Evolutionary conservation across 148 eudicot genomes (phyloP).

Genomic region (Rheum nobile): DNA sequence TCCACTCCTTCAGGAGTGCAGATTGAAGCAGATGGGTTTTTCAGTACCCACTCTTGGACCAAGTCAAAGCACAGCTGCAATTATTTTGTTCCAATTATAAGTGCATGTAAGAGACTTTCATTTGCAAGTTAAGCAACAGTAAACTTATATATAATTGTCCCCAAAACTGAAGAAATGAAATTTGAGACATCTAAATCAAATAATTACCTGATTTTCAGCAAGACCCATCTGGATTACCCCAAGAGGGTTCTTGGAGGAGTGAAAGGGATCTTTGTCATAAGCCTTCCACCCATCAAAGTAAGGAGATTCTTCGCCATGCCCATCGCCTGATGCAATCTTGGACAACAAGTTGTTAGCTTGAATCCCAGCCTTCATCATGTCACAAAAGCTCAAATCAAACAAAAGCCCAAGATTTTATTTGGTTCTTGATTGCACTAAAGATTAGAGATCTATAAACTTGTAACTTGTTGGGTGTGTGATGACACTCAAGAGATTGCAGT

Average conservation of each 20-base stretch:
- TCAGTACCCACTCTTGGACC: conserved; percentile 55
- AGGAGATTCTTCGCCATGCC: conserved; percentile 41
- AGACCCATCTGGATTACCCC: conserved; percentile 56
- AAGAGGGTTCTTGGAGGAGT: conserved; percentile 21
- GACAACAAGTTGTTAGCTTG: conserved; percentile 19
- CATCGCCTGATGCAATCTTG: conserved; percentile 27
- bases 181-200: too few species aligned
- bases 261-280: conserved; percentile 35
- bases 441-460: background rate
- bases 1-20: conserved; percentile 49
- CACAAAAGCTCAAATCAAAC: background rate
- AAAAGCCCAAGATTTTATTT: background rate
- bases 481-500: background rate
- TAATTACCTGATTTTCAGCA: conserved; percentile 38
- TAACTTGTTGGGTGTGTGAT: background rate
- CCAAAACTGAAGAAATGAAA: background rate
- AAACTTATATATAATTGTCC: background rate
- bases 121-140: background rate
- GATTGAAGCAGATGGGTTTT: conserved; percentile 64
- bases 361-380: background rate
- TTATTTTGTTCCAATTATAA: background rate
- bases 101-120: background rate
- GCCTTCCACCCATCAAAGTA: conserved; percentile 55
- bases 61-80: conserved; percentile 48
- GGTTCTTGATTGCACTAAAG: background rate